These are phyloP conservation scores for Calocera cornea DNA, from an alignment of 768 basidiomycete genomes.

Conservation along the genomic window DNA sequence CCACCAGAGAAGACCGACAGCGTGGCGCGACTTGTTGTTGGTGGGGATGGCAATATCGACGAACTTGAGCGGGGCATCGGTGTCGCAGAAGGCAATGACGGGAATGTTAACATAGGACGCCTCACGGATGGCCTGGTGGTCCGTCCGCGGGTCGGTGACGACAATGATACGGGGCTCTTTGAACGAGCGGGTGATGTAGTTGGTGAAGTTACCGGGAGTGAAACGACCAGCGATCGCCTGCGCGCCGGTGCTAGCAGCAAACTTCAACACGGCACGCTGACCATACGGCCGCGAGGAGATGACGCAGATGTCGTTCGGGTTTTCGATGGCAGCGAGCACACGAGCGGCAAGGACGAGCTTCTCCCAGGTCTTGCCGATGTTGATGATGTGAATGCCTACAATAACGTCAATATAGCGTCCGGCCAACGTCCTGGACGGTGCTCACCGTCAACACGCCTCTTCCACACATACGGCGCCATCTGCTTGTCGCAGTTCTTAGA, in stretches of 20 bases:
- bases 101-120: constrained; percentile 99
- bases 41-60: constrained; percentile 98
- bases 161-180: constrained; percentile 98
- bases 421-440: constrained; percentile 7
- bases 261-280: constrained; percentile 98
- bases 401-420: constrained; percentile 7
- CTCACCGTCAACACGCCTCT: constrained; percentile 87
- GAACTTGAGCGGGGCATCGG: constrained; percentile 92
- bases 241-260: constrained; percentile 92
- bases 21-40: constrained; percentile 98
- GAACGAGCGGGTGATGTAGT: constrained; percentile 99
- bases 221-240: constrained; percentile 98
- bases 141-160: constrained; percentile 97
- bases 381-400: constrained; percentile 86
- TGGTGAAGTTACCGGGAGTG: constrained; percentile 97
- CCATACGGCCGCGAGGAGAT: constrained; percentile 98
- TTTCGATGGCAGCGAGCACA: constrained; percentile 93
- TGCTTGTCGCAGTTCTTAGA: constrained; percentile 99
- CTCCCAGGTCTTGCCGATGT: constrained; percentile 99
- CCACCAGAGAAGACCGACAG: constrained; percentile 97
- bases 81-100: constrained; percentile 97
- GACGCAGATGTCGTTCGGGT: constrained; percentile 95
- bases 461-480: constrained; percentile 98
- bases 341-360: constrained; percentile 97
- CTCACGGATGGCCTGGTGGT: constrained; percentile 99